Evolutionary conservation across 106 monocot genomes (phyloP), one percentile per base, ranked within the genome.

Genomic region (Acorus gramineus): DNA sequence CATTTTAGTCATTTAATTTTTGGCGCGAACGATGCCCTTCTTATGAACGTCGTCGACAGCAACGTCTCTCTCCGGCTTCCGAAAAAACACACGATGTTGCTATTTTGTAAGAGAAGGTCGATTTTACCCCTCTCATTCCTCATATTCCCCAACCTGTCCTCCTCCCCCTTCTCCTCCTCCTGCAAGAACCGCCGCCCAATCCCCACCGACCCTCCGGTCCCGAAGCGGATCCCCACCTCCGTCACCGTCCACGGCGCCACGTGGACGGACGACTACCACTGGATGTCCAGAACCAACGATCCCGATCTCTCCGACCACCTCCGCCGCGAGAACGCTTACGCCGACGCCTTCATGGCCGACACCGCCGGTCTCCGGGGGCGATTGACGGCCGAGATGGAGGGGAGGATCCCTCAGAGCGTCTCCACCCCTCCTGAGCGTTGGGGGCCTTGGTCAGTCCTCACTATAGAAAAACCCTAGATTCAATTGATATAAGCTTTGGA

Each of bases 191-290:
- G 51, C 9, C 28, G 52, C 11, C 66, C 44, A 3, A n/a, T 4
- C 50, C 60, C 59, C 6, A 46, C 45, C 0, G 46, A 71, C 3
- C 87, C 85, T 7, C 87, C 87, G 5, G 43, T 71, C 10, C 76
- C 96, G 13, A 96, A 87, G 77, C 82, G 71, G 69, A 66, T 85
- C 61, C 87, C 87, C 54, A 83, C 81, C 83, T 64, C 80, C 28
- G 81, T 70, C 71, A 74, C 85, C 51, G 85, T 77, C 54, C 96
- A 96, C 56, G 82, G 83, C 7, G 62, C 71, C 52, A 73, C 84
- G 48, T 96, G 95, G 95, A 66, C 74, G 5, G 95, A 96, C 62
- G 87, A 86, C 59, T 96, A 85, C 77, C 84, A 68, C 59, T 96
- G 90, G 95, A 96, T 96, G 95, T 76, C 76, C 69, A 73, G 85